These are phyloP conservation scores for Tylopilus sp. DNA, from an alignment of 1,284 basidiomycete genomes.

Conservation along the genomic window DNA sequence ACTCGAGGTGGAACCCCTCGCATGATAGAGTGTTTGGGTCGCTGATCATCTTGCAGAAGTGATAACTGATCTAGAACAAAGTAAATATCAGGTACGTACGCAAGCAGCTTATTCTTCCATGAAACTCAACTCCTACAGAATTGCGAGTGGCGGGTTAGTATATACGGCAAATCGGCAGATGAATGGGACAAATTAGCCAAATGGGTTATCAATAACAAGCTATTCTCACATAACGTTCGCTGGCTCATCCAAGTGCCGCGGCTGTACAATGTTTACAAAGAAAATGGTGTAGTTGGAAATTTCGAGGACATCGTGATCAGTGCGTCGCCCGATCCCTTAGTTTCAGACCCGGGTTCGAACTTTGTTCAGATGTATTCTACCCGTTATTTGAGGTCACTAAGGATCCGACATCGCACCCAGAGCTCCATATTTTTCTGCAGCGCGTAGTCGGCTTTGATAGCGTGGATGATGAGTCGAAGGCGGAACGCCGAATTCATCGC, in stretches of 20 bases:
- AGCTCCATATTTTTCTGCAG: constrained; percentile 93
- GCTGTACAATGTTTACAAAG: constrained; percentile 94
- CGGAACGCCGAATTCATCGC: constrained; percentile 85
- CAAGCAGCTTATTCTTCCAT: neutral
- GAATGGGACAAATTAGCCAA: constrained; percentile 99
- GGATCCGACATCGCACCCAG: constrained; percentile 85
- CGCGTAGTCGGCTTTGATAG: constrained; percentile 95
- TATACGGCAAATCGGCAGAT: constrained; percentile 76
- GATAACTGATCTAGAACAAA: constrained; percentile 93
- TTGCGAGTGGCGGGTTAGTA: constrained; percentile 95
- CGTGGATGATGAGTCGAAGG: constrained; percentile 97
- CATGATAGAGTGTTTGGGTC: neutral
- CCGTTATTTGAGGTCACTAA: constrained; percentile 96
- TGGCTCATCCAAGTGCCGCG: constrained; percentile 98
- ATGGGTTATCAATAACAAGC: constrained; percentile 93
- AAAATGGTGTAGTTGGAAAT: constrained; percentile 76
- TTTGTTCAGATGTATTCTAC: constrained; percentile 74
- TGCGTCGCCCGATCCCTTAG: constrained; percentile 39
- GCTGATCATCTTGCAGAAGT: constrained; percentile 58
- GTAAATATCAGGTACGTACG: constrained; percentile 84
- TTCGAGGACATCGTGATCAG: constrained; percentile 91
- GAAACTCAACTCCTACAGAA: constrained; percentile 48
- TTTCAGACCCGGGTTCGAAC: constrained; percentile 5
- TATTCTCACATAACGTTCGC: constrained; percentile 94
- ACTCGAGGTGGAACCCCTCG: constrained; percentile 62